Percentiles rank a stretch among this genome's conserved stretches.
Conservation (phyloP, 495 filamentous ascomycete species). For the Cercophora samala region DNA sequence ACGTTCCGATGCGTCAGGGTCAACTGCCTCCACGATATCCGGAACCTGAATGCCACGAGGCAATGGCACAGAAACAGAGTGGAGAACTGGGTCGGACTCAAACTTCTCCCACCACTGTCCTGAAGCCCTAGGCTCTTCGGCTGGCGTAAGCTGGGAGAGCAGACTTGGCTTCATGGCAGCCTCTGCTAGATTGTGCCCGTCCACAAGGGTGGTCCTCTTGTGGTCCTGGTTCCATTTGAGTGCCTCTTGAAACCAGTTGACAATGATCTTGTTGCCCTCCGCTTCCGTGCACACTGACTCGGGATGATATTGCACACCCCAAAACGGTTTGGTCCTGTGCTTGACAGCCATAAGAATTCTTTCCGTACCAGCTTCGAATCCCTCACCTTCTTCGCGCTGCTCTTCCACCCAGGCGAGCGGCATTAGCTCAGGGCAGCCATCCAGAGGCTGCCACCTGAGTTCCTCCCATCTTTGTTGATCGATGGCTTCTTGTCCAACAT, state of each 20-base stretch:
- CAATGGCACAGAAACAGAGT: conserved; percentile 31
- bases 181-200: conserved; percentile 21
- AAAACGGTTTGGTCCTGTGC: conserved; percentile 73
- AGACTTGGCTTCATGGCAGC: conserved; percentile 30
- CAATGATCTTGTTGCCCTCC: conserved; percentile 63
- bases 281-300: conserved; percentile 84
- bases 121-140: not conserved
- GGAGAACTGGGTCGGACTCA: conserved; percentile 28
- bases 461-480: conserved; percentile 33
- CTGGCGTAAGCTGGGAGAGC: conserved; percentile 22
- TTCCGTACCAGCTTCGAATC: conserved; percentile 32
- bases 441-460: conserved; percentile 31
- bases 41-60: conserved; percentile 40
- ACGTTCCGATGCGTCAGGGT: conserved; percentile 38
- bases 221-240: conserved; percentile 48
- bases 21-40: conserved; percentile 49
- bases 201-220: conserved; percentile 27
- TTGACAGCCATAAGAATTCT: conserved; percentile 73
- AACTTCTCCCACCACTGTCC: conserved; percentile 29
- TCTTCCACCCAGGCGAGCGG: conserved; percentile 68
- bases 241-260: conserved; percentile 71
- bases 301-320: conserved; percentile 91
- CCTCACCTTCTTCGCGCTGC: conserved; percentile 30
- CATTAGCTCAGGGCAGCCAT: conserved; percentile 41
- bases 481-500: conserved; percentile 44